Percentiles rank a stretch among this genome's conserved stretches.
These are phyloP conservation scores for Lasiosphaeria hispida DNA, from an alignment of 495 filamentous ascomycete species.

Conservation along the genomic window DNA sequence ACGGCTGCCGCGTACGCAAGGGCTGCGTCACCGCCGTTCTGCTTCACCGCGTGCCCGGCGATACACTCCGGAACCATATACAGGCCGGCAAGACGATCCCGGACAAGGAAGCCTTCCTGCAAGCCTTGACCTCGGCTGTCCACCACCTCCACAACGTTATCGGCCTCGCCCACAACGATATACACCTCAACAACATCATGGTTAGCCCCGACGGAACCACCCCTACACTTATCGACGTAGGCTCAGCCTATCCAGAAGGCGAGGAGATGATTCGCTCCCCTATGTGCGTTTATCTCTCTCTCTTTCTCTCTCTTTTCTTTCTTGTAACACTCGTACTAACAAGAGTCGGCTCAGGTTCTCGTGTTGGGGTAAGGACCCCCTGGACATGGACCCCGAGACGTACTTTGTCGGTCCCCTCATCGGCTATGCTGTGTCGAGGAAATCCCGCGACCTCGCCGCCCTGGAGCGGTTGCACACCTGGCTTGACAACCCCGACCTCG, in stretches of 20 bases:
- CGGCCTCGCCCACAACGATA: constrained; percentile 2
- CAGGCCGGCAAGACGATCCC: background rate
- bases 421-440: background rate
- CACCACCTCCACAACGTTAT: background rate
- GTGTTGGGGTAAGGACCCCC: background rate
- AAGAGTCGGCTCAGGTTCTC: background rate
- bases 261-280: background rate
- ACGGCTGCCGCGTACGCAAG: constrained; percentile 4
- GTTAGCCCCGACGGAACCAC: background rate
- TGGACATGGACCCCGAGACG: constrained; percentile 1
- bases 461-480: too few relatives aligned
- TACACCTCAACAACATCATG: background rate
- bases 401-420: background rate
- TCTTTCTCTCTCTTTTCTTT: too few relatives aligned
- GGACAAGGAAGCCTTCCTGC: background rate
- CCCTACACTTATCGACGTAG: background rate
- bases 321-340: background rate
- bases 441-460: background rate
- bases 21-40: background rate
- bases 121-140: background rate
- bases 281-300: background rate
- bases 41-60: constrained; percentile 19
- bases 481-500: background rate
- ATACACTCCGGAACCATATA: background rate
- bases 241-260: background rate